These are phyloP conservation scores for Xylaria digitata DNA, from an alignment of 2,329 filamentous ascomycete species.

Conservation along the genomic window DNA sequence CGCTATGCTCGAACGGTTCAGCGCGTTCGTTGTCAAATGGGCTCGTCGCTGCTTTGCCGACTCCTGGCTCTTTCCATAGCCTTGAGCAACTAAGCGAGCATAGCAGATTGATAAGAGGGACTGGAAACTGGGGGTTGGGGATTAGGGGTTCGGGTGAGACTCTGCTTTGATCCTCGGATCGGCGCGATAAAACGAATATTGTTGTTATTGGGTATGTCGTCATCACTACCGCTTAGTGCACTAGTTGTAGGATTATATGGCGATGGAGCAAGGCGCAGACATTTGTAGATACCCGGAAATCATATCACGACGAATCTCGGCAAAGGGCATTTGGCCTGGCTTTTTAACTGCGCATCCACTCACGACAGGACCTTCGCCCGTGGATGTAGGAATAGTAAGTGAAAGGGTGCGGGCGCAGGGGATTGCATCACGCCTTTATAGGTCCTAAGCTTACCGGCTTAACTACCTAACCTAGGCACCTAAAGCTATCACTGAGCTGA, in stretches of 20 bases:
- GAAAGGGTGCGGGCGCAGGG: not conserved
- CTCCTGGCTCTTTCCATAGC: not conserved
- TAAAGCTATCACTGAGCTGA: not conserved
- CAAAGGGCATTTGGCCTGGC: not conserved
- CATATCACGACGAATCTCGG: slow-evolving; percentile 1
- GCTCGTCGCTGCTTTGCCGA: not conserved
- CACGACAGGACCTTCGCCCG: not conserved
- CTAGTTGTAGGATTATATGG: too few species aligned
- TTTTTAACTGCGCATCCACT: not conserved
- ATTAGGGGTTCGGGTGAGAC: not conserved
- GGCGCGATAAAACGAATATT: not conserved
- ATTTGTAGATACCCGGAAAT: not conserved
- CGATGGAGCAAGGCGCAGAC: not conserved
- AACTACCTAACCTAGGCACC: not conserved
- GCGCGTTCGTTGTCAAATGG: not conserved
- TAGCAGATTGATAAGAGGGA: not conserved
- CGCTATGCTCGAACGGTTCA: not conserved
- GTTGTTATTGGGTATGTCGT: not conserved
- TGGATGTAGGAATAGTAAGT: slow-evolving; percentile 1
- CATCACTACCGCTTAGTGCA: too few species aligned
- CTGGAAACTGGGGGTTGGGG: not conserved
- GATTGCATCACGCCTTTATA: not conserved
- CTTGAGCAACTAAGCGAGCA: not conserved
- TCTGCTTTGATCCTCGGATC: not conserved
- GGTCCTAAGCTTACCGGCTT: not conserved